phyloP scores from a whole-genome alignment of 208 protist species.

The Trichomonas tenax region DNA sequence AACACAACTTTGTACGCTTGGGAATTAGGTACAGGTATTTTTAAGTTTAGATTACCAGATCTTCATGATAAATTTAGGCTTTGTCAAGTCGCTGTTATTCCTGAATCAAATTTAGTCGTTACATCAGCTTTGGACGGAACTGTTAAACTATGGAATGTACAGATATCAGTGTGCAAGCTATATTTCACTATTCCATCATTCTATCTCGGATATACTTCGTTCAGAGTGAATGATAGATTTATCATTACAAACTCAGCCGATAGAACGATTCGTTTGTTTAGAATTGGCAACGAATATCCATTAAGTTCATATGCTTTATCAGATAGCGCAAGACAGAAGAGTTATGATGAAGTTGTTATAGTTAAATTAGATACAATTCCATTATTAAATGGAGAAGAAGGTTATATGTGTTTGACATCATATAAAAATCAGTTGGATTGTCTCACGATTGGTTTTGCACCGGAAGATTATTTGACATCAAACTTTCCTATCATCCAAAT shows the following conservation, averaged over 20 bases:
- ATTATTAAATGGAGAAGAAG: background rate
- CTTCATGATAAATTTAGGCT: background rate
- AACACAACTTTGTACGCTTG: background rate
- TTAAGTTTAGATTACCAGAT: background rate
- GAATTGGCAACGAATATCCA: background rate
- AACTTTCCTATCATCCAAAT: background rate
- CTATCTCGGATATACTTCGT: background rate
- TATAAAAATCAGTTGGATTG: background rate
- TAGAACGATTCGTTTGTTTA: background rate
- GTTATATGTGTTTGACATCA: background rate
- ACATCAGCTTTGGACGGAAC: background rate
- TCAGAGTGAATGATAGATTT: background rate
- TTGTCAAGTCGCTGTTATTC: background rate
- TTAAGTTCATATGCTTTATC: background rate
- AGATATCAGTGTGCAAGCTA: background rate
- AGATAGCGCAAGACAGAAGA: background rate
- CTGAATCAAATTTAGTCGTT: background rate
- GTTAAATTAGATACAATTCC: background rate
- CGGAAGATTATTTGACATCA: background rate
- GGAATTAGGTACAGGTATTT: background rate
- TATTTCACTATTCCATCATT: background rate
- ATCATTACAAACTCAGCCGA: background rate
- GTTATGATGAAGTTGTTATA: background rate
- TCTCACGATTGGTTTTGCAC: background rate
- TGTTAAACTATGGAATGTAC: background rate